Base-by-base conservation (phyloP, 2,329 filamentous ascomycete species). In the Alternaria burnsii region DNA sequence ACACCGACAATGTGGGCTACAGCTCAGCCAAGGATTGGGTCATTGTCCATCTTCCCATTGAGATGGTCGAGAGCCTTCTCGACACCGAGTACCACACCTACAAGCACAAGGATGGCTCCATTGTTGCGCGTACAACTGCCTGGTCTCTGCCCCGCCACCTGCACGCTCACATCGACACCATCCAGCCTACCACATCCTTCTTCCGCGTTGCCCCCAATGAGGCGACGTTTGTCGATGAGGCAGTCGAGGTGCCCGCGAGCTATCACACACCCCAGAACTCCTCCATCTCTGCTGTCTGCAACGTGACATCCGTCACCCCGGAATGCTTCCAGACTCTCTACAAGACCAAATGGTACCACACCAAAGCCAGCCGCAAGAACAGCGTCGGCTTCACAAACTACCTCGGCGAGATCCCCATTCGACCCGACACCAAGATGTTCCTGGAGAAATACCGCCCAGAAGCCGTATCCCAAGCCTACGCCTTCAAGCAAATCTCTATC, bases 111-210 rank as follows among this genome's bases (percentile, higher is more conserved):
- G 83, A 88, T 69, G 87, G 86, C n/a, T 73, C 80, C 3, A 71
- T 80, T 11, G 70, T 87, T 8, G 80, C 85, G 16, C 82, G 87
- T 43, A 82, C 87, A 0, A 82, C 84, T 1, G 75, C 80, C 41
- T 89, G 86, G 86, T 88, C 86, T 43, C 81, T 89, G 5, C 86
- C 87, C 16, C 70, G 68, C 34, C 83, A 88, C 68, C 79, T 88
- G 5, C 86, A 88, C 68, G 79, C 82, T 50, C 85, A 87, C 68
- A 84, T 88, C 62, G 85, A 88, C 68, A 82, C 84, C 12, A 84
- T 88, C 26, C 86, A 88, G 71, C 87, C 87, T 2, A 88, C 86
- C 1, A 88, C 83, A 50, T 86, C 85, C 0, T 88, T 88, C 78
- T 84, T 78, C 67, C 74, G 70, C 26, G 70, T 61, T 24, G 67